phyloP scores from a whole-genome alignment of 345 rosid genomes.

The Arabis hirsuta region DNA sequence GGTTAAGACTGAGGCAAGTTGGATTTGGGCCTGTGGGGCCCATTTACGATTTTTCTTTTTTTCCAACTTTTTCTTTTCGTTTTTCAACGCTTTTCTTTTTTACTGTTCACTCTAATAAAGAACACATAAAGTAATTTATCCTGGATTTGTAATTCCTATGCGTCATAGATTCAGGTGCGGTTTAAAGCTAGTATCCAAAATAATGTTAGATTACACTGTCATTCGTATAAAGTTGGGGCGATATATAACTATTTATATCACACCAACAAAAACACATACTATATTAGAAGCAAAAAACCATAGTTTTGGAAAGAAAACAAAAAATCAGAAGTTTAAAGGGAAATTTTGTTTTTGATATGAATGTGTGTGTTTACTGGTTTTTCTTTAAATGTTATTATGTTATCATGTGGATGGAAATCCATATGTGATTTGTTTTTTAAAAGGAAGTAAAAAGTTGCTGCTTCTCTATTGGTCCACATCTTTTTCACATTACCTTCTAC shows the following conservation, averaged over 20 bases:
- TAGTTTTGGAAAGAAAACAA: neutral
- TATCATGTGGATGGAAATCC: neutral
- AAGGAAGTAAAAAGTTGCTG: neutral
- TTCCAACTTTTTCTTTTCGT: neutral
- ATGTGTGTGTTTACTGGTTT: neutral
- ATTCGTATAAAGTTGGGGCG: too few relatives aligned
- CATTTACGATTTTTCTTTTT: slow-evolving; percentile 8
- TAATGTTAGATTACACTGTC: neutral
- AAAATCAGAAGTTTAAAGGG: neutral
- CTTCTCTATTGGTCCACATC: neutral
- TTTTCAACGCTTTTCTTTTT: neutral
- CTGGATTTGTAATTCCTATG: neutral
- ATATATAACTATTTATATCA: too few relatives aligned
- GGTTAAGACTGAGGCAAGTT: slow-evolving; percentile 35
- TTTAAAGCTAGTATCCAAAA: neutral
- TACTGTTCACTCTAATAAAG: neutral
- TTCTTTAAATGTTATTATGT: neutral
- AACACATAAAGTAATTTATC: neutral
- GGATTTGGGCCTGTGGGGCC: slow-evolving; percentile 41
- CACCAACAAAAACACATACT: neutral
- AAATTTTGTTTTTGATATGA: neutral
- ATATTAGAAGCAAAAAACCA: neutral
- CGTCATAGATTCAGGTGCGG: neutral
- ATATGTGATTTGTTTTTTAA: neutral
- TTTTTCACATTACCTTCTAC: neutral